A percentile compares a stretch with the other conserved stretches of the same genome.
These are phyloP conservation scores for Colletotrichum caudatum DNA, from an alignment of 2,329 filamentous ascomycete genomes.

Conservation along the genomic window DNA sequence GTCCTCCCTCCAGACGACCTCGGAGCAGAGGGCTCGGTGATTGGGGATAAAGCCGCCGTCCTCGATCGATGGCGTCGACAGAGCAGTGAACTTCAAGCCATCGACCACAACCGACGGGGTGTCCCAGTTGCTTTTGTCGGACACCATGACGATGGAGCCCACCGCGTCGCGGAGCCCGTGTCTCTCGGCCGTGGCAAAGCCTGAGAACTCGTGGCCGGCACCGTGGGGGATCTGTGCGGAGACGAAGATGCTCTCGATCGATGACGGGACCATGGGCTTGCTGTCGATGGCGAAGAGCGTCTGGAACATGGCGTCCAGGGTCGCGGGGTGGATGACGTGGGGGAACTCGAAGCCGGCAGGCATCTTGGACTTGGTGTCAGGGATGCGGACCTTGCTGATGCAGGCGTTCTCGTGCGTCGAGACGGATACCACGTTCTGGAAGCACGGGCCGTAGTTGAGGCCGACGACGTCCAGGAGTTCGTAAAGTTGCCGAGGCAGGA, in stretches of 20 bases:
- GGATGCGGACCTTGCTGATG: constrained; percentile 56
- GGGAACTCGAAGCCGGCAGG: constrained; percentile 65
- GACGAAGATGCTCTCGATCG: constrained; percentile 60
- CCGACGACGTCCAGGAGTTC: constrained; percentile 63
- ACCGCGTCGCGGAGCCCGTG: constrained; percentile 54
- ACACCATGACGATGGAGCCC: constrained; percentile 58
- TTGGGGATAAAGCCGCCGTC: constrained; percentile 58
- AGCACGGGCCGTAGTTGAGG: constrained; percentile 63
- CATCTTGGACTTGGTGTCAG: constrained; percentile 65
- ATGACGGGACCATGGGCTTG: constrained; percentile 63
- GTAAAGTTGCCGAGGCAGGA: constrained; percentile 62
- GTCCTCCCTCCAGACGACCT: constrained; percentile 62
- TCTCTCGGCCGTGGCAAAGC: constrained; percentile 55
- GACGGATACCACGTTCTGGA: constrained; percentile 59
- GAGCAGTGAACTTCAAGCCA: constrained; percentile 58
- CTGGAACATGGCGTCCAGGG: constrained; percentile 69
- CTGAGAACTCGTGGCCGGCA: constrained; percentile 53
- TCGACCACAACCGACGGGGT: constrained; percentile 57
- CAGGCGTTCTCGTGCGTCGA: constrained; percentile 51
- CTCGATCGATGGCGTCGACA: constrained; percentile 47
- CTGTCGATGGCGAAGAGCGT: constrained; percentile 60
- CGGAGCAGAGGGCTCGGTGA: constrained; percentile 61
- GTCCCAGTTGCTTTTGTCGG: constrained; percentile 48
- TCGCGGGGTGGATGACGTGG: constrained; percentile 69
- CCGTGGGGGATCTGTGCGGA: constrained; percentile 53